Percentiles rank a stretch among this genome's conserved stretches.
These are phyloP conservation scores for Hyaloscypha bicolor DNA, from an alignment of 495 filamentous ascomycete genomes.

Conservation along the genomic window DNA sequence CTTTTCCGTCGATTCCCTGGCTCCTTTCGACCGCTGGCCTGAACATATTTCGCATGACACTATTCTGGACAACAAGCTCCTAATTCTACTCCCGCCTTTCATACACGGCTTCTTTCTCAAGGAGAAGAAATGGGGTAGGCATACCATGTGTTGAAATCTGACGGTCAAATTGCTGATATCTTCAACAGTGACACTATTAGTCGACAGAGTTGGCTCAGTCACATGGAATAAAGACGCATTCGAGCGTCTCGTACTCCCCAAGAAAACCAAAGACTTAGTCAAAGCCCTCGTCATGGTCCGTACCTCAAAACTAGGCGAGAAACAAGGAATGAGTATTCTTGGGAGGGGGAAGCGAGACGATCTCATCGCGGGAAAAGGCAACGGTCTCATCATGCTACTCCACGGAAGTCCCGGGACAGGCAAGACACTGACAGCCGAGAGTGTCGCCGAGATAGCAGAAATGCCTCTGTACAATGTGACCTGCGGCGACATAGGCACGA, in stretches of 20 bases:
- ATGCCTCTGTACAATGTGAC: conserved; percentile 23
- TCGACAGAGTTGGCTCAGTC: conserved; percentile 35
- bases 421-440: conserved; percentile 56
- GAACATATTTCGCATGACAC: background rate
- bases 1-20: background rate
- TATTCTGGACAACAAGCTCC: no score
- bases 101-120: conserved; percentile 29
- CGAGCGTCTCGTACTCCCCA: conserved; percentile 12
- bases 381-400: conserved; percentile 18
- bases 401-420: conserved; percentile 56
- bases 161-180: conserved; percentile 57
- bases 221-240: conserved; percentile 28
- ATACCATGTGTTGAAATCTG: conserved; percentile 38
- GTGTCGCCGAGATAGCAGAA: conserved; percentile 34
- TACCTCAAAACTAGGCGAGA: background rate
- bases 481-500: conserved; percentile 22
- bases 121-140: conserved; percentile 60
- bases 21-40: background rate
- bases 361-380: conserved; percentile 20
- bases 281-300: conserved; percentile 18
- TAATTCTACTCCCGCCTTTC: background rate
- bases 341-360: conserved; percentile 4
- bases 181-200: conserved; percentile 48
- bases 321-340: background rate
- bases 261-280: conserved; percentile 16